Evolutionary conservation across 2,329 filamentous ascomycete species (phyloP), one percentile per base, ranked within the genome.

Genomic region (Dactylonectria estremocensis): DNA sequence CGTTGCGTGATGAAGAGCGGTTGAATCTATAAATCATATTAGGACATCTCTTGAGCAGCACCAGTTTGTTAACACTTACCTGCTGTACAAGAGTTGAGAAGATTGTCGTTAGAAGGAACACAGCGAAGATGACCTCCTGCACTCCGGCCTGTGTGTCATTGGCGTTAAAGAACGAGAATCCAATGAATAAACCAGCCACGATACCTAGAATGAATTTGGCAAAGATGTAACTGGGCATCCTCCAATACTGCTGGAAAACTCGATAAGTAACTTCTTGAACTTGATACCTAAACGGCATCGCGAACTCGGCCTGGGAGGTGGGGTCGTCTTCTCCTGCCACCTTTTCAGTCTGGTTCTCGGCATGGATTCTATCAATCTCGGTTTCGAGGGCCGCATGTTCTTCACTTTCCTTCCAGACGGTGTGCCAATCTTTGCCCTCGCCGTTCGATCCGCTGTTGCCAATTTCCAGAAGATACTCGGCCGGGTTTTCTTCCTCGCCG

Each of bases 221-320:
- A 90, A 20, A 95, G 87, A 95, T 90, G 6, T 35, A 35, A 10
- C 31, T 35, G 5, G 31, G 31, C 5, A 10, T 35, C 10, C 31
- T 35, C 31, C 93, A 95, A 84, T 95, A 95, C 77, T 96, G 93
- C 75, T 93, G 88, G 81, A 95, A 95, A 8, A 95, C 89, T 65
- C 93, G 90, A 10, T 85, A 22, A 2, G 58, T 61, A 22, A 61
- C 58, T 11, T 40, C 85, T 49, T 79, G 81, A 1, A 95, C 80
- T 77, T 97, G 95, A 0, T 83, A 75, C 0, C 66, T 67, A 76
- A 97, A 92, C 0, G 93, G 91, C 73, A 93, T 92, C 6, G 94
- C 94, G 69, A 97, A 22, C 7, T 31, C 46, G n/a, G n/a, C n/a
- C n/a, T n/a, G n/a, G n/a, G n/a, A n/a, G n/a, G n/a, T n/a, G n/a